Conservation (phyloP, 1,284 basidiomycete genomes). For the Clitocybe nebularis region DNA sequence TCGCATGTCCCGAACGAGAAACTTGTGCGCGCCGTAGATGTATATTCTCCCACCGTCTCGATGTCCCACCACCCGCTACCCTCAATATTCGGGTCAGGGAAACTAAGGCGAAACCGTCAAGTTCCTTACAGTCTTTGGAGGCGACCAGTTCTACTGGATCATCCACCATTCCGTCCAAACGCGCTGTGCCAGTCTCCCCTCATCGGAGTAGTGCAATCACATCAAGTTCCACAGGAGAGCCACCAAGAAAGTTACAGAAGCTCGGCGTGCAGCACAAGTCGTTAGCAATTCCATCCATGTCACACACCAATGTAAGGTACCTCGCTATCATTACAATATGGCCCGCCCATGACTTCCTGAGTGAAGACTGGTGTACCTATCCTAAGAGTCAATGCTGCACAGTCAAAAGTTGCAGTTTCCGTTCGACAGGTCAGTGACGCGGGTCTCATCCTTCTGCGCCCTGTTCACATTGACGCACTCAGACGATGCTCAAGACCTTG, state of each 20-base stretch:
- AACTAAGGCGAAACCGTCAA: constrained; percentile 12
- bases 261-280: constrained; percentile 38
- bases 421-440: constrained; percentile 57
- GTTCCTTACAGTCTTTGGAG: not conserved
- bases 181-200: constrained; percentile 23
- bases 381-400: constrained; percentile 58
- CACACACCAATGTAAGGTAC: constrained; percentile 33
- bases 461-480: constrained; percentile 12
- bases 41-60: constrained; percentile 57
- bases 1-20: constrained; percentile 58
- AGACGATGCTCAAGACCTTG: constrained; percentile 70
- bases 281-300: constrained; percentile 35
- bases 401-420: constrained; percentile 61
- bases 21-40: constrained; percentile 52
- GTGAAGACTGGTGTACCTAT: constrained; percentile 60
- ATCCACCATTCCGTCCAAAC: constrained; percentile 32
- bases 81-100: constrained; percentile 37
- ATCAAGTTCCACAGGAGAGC: constrained; percentile 32
- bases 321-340: not conserved
- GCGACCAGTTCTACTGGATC: constrained; percentile 3
- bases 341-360: not conserved
- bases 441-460: constrained; percentile 4
- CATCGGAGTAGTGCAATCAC: constrained; percentile 11
- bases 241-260: constrained; percentile 61
- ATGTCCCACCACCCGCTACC: constrained; percentile 31